Base-by-base conservation (phyloP, 2,329 filamentous ascomycete species). In the Trichoderma polysporum region DNA sequence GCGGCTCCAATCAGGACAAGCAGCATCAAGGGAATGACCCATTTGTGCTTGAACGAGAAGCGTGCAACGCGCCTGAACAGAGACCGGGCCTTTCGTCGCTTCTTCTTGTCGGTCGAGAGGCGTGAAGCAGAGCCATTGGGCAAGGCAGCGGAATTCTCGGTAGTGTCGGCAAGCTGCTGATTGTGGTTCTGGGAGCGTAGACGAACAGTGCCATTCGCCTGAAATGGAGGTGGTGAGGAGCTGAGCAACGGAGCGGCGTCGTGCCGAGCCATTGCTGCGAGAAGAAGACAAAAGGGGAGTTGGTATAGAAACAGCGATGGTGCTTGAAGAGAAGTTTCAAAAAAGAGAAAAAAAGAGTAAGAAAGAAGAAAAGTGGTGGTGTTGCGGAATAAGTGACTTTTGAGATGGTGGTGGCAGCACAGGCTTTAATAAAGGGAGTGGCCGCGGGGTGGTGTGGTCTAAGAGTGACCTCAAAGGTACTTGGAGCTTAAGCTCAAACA, bases 21-120 rank as follows among this genome's bases (percentile, higher is more conserved):
- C 66, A 95, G 80, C 68, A 91, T 77, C 66, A 94, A 84, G 22
- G 94, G 94, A 27, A 86, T 74, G 67, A 83, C 79, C 78, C 83
- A 89, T 45, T 86, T 88, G 75, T 87, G 85, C 76, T 86, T 88
- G 72, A 85, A 71, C 74, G 59, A 41, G 41, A 67, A 63, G 59
- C 59, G 58, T 3, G 49, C 59, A 45, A 64, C 41, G 15, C 66
- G 58, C 10, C 66, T 52, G n/a, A 64, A 31, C 29, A 67, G 52
- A 17, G 66, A 67, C 2, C 58, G 59, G 12, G 58, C 59, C 37
- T 64, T 67, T 57, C 66, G 52, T 5, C 66, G 66, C 37, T 52
- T 67, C 29, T 29, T 64, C 39, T 49, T 62, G 56, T 60, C 45
- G 25, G 35, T n/a, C n/a, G 57, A 54, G 56, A 58, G 41, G 49